Base-by-base conservation (phyloP, 108 stramenopile species). In the Cyclotella kingstonii region DNA sequence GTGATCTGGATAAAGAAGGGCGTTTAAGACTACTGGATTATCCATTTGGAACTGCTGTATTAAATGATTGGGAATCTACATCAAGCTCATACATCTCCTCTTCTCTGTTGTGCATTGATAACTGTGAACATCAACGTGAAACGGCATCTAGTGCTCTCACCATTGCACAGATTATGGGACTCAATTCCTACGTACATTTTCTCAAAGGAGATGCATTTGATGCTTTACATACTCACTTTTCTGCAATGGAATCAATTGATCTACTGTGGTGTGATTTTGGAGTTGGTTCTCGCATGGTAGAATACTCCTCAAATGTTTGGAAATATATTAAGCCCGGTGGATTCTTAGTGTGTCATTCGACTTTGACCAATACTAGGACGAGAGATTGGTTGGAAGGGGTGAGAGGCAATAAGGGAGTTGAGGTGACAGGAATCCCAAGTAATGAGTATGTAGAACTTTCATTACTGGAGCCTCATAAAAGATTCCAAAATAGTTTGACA, bases 221-320 rank as follows among this genome's bases (percentile, higher is more conserved):
- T 48, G 63, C 73, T 27, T 19, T 72, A 34, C 70, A 60, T 31
- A 61, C 65, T 47, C 73, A 74, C 43, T 52, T 80, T 57, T 60
- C 63, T 18, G 26, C 77, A 25, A 29, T 43, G 3, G 66, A 73
- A 27, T 67, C 84, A 12, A 75, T 93, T 17, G 92, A 93, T 53
- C 45, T 87, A 12, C 55, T 93, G 1, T 93, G 92, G 92, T 89
- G 89, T 54, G 92, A 93, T 65, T 93, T 93, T 68, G 92, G 92
- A 6, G 89, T 90, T 12, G 92, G 92, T 12, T 58, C 80, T 28
- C 52, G 82, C 2, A 86, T 90, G 79, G 59, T 28, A 6, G 89
- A 88, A 23, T 93, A 86, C 55, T 67, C 71, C 11, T 46, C 56
- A 2, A 40, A 46, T 19, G 75, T 80, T 2, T 92, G 87, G 87